A percentile compares a stretch with the other conserved stretches of the same genome.
Conservation (phyloP, 257 asterid genomes). For the Lycium ferocissimum region DNA sequence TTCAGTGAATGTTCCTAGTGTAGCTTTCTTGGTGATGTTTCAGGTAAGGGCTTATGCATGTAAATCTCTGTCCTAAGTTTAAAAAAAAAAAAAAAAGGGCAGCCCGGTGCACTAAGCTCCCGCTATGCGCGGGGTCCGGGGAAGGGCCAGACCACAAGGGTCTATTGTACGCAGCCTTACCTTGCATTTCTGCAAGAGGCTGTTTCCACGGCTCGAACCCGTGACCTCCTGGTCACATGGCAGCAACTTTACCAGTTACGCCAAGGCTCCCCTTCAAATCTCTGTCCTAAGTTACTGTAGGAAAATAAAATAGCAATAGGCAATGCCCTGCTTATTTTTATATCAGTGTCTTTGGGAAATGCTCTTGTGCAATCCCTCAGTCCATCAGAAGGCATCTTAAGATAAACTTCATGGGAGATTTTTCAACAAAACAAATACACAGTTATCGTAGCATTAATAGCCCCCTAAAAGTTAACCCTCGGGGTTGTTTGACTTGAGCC, state of each 20-base stretch:
- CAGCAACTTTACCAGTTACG: too few species aligned
- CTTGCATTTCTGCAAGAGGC: too few species aligned
- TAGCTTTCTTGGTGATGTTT: background rate
- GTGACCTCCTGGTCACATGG: too few species aligned
- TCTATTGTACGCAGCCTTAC: too few species aligned
- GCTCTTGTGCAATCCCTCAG: background rate
- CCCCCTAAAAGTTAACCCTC: slow-evolving; percentile 10
- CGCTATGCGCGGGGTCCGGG: too few species aligned
- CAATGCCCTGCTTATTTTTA: background rate
- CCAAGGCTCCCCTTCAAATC: too few species aligned
- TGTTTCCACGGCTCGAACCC: too few species aligned
- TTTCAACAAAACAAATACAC: background rate
- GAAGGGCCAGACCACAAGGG: too few species aligned
- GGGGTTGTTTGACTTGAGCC: too few species aligned
- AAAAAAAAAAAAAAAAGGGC: too few species aligned
- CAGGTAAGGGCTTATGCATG: background rate
- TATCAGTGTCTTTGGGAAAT: background rate
- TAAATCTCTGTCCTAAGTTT: background rate
- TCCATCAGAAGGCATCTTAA: background rate
- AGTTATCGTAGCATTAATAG: background rate
- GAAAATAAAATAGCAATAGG: background rate
- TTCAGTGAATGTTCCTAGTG: background rate
- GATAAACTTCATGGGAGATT: background rate
- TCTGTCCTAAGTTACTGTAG: slow-evolving; percentile 7
- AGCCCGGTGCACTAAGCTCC: too few species aligned